These are phyloP conservation scores for Trichosporon asahii DNA, from an alignment of 1,284 basidiomycete genomes.

Conservation along the genomic window DNA sequence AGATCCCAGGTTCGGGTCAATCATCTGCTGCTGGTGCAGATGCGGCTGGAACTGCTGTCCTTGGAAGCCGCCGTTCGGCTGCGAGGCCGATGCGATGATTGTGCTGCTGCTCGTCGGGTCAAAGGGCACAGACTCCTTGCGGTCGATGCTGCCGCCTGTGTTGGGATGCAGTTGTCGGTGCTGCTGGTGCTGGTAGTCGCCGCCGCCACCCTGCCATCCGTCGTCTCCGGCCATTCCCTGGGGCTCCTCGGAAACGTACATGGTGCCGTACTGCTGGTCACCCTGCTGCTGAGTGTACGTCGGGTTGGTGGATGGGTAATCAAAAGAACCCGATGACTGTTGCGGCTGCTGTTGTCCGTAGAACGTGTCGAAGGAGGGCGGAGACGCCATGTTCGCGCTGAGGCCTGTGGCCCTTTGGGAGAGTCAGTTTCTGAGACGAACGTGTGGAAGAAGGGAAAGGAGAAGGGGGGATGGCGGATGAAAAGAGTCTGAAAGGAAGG, in stretches of 20 bases:
- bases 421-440: neutral
- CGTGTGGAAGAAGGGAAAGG: neutral
- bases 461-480: neutral
- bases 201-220: neutral
- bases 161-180: conserved; percentile 6
- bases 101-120: conserved; percentile 39
- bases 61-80: conserved; percentile 5
- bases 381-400: conserved; percentile 26
- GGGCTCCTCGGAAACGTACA: conserved; percentile 33
- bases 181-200: conserved; percentile 9
- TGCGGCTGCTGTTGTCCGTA: conserved; percentile 27
- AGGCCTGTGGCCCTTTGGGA: neutral
- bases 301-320: conserved; percentile 19
- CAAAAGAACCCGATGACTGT: conserved; percentile 22
- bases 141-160: conserved; percentile 16
- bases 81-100: conserved; percentile 36
- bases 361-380: conserved; percentile 35
- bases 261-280: conserved; percentile 3
- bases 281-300: conserved; percentile 17
- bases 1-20: neutral
- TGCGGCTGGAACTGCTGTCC: conserved; percentile 15
- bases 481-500: neutral
- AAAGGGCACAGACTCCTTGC: conserved; percentile 45
- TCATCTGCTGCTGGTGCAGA: conserved; percentile 18
- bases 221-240: conserved; percentile 15